phyloP scores from a whole-genome alignment of 2,329 filamentous ascomycete species.

The Penicillium concentricum region DNA sequence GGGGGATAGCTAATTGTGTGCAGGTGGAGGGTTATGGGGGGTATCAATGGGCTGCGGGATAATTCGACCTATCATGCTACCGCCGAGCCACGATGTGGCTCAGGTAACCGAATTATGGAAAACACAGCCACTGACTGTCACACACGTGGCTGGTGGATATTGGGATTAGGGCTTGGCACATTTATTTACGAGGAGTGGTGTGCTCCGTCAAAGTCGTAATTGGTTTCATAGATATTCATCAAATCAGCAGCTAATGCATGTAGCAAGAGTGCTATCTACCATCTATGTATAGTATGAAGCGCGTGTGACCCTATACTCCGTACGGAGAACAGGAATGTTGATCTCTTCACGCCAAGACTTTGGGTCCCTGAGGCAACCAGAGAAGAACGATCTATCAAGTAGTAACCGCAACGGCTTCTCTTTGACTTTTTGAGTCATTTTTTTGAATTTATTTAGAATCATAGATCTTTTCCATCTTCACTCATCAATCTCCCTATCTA shows the following conservation, averaged over 20 bases:
- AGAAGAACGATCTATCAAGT: not conserved
- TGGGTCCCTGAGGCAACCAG: not conserved
- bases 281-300: no score
- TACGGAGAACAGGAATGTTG: not conserved
- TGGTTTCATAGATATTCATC: not conserved
- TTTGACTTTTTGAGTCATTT: no score
- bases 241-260: not conserved
- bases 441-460: not conserved
- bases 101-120: not conserved
- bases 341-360: not conserved
- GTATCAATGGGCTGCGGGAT: not conserved
- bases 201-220: not conserved
- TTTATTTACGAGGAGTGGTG: not conserved
- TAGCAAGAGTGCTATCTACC: not conserved
- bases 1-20: not conserved
- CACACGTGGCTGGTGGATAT: constrained; percentile 23
- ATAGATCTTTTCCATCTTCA: not conserved
- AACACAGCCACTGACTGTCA: constrained; percentile 23
- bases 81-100: constrained; percentile 22
- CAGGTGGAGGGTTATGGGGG: constrained; percentile 5
- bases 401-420: not conserved
- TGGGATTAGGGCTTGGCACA: not conserved
- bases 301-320: not conserved
- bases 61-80: not conserved
- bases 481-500: not conserved